Evolutionary conservation across 1,284 basidiomycete genomes (phyloP), one percentile per base, ranked within the genome.

Genomic region (Tilletia indica): DNA sequence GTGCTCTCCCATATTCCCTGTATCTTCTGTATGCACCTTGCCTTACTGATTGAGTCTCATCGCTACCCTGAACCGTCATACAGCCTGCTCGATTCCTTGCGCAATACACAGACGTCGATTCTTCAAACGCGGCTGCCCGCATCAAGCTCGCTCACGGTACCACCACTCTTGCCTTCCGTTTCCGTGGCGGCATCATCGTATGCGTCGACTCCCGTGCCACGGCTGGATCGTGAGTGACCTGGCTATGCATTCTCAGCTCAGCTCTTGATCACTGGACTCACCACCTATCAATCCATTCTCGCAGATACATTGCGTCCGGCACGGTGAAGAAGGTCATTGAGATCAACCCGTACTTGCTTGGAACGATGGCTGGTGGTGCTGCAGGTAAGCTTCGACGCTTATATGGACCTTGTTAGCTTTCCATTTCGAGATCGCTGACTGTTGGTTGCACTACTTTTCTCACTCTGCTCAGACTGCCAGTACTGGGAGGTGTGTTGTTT

Each of bases 101-200:
- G 0, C 78, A 82, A 47, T 82, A 81, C 71, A 84, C 82, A 67
- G 82, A 84, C 51, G 82, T 82, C 16, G 82, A 84, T 71, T 83
- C 82, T 36, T 82, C 83, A 39, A 82, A 83, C 69, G 71, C 80
- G 6, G 73, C 73, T 38, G 84, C 85, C 42, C 80, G 83, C 58
- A 99, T 99, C 87, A 99, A 99, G 88, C 94, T 99, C 77, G 91
- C 94, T 82, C 97, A 99, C 86, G 97, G 97, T 82, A 99, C 97
- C 19, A 99, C 97, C 3, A 99, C 97, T 3, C 89, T 99, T 64
- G 97, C 97, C 9, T 99, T 99, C 89, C 89, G 94, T 83, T 99
- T 92, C 87, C 87, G 93, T 83, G 97, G 96, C 54, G 97, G 97
- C 70, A 95, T 99, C 76, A 96, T 99, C 74, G 96, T 99, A 31